These are phyloP conservation scores for Paracorniculantispora psalliotae DNA, from an alignment of 2,329 filamentous ascomycete genomes.

Conservation along the genomic window DNA sequence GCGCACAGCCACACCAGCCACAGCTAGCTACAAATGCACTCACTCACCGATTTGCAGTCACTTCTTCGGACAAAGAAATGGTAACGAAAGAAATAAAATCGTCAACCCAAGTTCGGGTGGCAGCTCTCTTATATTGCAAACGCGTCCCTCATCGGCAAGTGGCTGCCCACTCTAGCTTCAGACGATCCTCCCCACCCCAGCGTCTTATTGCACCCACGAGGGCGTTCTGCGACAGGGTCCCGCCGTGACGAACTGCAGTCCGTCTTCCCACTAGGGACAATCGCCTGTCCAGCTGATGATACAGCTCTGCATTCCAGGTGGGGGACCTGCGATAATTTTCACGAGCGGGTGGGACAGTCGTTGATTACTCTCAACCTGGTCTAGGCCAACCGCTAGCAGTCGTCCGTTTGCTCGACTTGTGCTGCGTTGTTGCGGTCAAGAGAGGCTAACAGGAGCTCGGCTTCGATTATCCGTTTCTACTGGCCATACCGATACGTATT, in stretches of 20 bases:
- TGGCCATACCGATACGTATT: too few relatives aligned
- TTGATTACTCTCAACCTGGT: neutral
- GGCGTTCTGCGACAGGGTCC: neutral
- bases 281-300: conserved; percentile 2
- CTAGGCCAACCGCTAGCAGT: neutral
- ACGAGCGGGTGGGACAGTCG: neutral
- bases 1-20: neutral
- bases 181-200: neutral
- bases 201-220: conserved; percentile 5
- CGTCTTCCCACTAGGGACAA: neutral
- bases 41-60: neutral
- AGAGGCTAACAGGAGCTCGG: conserved; percentile 6
- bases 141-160: neutral
- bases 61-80: neutral
- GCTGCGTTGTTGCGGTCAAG: neutral
- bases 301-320: neutral
- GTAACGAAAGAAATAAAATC: neutral
- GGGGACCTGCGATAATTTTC: neutral
- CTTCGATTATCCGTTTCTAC: too few relatives aligned
- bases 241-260: neutral
- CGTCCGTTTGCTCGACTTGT: neutral
- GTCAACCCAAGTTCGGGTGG: neutral
- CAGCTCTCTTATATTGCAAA: neutral
- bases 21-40: neutral
- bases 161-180: neutral